Conservation (phyloP, 2,329 filamentous ascomycete species). For the Calycina herbarum region DNA sequence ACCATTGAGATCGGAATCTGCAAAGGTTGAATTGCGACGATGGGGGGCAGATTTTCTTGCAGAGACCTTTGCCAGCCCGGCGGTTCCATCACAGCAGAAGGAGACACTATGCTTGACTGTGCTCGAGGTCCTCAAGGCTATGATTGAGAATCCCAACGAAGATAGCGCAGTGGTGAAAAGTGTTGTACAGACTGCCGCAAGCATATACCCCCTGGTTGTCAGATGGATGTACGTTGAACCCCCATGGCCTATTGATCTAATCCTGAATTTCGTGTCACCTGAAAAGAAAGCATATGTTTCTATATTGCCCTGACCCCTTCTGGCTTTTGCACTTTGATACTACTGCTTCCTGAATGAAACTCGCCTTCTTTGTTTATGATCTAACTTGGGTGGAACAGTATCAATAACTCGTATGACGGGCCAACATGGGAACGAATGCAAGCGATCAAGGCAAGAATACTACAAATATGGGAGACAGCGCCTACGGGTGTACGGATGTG, state of each 20-base stretch:
- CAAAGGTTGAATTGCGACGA: conserved; percentile 79
- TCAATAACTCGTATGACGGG: conserved; percentile 80
- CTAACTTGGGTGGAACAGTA: conserved; percentile 53
- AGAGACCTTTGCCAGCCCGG: conserved; percentile 93
- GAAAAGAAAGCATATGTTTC: background rate
- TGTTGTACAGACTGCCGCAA: conserved; percentile 84
- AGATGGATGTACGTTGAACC: conserved; percentile 80
- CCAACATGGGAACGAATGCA: conserved; percentile 86
- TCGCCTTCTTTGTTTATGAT: conserved; percentile 12
- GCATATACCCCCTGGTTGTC: conserved; percentile 89
- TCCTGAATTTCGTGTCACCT: background rate
- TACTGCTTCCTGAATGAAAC: background rate
- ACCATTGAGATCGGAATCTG: conserved; percentile 30
- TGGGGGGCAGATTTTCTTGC: conserved; percentile 97
- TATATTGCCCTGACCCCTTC: background rate
- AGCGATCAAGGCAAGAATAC: conserved; percentile 83
- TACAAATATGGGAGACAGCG: conserved; percentile 84
- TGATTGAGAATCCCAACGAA: conserved; percentile 70
- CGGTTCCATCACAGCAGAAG: conserved; percentile 75
- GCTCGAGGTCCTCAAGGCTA: conserved; percentile 70
- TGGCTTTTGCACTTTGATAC: background rate
- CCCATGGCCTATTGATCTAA: conserved; percentile 16
- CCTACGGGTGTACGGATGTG: conserved; percentile 78
- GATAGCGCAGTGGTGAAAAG: conserved; percentile 82
- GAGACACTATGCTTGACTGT: conserved; percentile 75